Evolutionary conservation across 176 grass and related monocot genomes (phyloP).

Genomic region (Hsuehochloa calcarea): DNA sequence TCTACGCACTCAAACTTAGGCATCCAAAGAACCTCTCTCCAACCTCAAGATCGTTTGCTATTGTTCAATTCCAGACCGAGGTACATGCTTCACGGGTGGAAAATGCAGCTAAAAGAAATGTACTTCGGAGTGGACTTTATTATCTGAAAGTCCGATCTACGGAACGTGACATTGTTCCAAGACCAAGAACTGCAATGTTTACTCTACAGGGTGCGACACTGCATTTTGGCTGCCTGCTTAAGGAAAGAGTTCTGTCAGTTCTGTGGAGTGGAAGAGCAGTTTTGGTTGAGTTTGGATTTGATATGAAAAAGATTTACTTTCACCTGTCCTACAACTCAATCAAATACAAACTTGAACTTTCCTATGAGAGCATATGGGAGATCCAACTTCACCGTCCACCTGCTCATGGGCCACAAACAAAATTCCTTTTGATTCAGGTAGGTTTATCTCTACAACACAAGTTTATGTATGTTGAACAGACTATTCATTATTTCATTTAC

Average conservation of each 20-base stretch:
- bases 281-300: neutral
- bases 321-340: slow-evolving; percentile 2
- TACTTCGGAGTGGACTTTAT: slow-evolving; percentile 13
- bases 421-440: slow-evolving; percentile 87
- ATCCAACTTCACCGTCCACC: slow-evolving; percentile 70
- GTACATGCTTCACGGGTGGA: slow-evolving; percentile 42
- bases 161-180: slow-evolving; percentile 68
- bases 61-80: slow-evolving; percentile 68
- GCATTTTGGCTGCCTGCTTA: slow-evolving; percentile 70
- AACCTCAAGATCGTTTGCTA: slow-evolving; percentile 56
- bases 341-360: slow-evolving; percentile 75
- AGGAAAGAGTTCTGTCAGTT: slow-evolving; percentile 47
- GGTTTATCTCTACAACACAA: slow-evolving; percentile 1
- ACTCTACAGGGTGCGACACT: slow-evolving; percentile 36
- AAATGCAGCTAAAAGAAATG: neutral
- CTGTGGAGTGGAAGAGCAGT: slow-evolving; percentile 42
- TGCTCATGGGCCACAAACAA: slow-evolving; percentile 42
- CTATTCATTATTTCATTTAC: neutral
- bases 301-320: slow-evolving; percentile 60
- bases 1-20: slow-evolving; percentile 73
- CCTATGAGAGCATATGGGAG: slow-evolving; percentile 94
- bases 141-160: slow-evolving; percentile 38
- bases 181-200: slow-evolving; percentile 61
- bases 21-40: slow-evolving; percentile 40
- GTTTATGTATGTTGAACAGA: neutral